phyloP scores from a whole-genome alignment of 768 basidiomycete genomes.

The Serendipita vermifera region DNA sequence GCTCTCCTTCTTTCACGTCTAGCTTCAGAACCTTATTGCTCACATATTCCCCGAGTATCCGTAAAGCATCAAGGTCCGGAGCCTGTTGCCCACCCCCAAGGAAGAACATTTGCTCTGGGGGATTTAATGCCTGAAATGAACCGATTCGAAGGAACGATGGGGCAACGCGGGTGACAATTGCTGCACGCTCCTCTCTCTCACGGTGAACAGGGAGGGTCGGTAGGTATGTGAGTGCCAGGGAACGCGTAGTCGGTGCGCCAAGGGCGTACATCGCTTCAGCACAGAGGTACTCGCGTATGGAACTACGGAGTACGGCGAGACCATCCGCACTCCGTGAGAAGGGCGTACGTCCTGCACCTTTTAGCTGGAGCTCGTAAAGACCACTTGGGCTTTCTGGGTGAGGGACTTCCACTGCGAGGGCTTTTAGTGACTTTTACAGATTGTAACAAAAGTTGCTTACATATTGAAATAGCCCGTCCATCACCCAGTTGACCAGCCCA shows the following conservation, averaged over 20 bases:
- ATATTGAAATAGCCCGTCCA: slow-evolving; percentile 83
- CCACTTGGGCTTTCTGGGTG: slow-evolving; percentile 44
- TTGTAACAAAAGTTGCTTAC: slow-evolving; percentile 24
- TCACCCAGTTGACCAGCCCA: slow-evolving; percentile 97
- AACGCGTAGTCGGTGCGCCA: slow-evolving; percentile 75
- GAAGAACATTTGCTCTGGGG: slow-evolving; percentile 42
- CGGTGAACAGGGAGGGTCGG: slow-evolving; percentile 62
- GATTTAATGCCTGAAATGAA: slow-evolving; percentile 74
- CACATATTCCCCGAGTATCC: slow-evolving; percentile 66
- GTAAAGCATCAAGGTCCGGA: slow-evolving; percentile 60
- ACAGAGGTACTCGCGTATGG: slow-evolving; percentile 85
- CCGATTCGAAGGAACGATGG: slow-evolving; percentile 90
- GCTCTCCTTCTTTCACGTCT: slow-evolving; percentile 29
- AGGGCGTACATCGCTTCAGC: slow-evolving; percentile 84
- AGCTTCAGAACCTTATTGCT: slow-evolving; percentile 42
- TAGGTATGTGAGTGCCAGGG: slow-evolving; percentile 64
- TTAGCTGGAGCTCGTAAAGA: slow-evolving; percentile 80
- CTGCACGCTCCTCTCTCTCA: slow-evolving; percentile 58
- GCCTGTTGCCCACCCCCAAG: slow-evolving; percentile 65
- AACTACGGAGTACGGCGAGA: slow-evolving; percentile 86
- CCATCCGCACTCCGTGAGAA: slow-evolving; percentile 90
- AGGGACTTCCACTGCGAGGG: slow-evolving; percentile 54
- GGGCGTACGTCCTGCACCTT: slow-evolving; percentile 88
- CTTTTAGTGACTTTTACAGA: neutral
- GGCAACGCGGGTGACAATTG: slow-evolving; percentile 66